Base-by-base conservation (phyloP, 352 stramenopile species). In the Phytophthora cryptogea region DNA sequence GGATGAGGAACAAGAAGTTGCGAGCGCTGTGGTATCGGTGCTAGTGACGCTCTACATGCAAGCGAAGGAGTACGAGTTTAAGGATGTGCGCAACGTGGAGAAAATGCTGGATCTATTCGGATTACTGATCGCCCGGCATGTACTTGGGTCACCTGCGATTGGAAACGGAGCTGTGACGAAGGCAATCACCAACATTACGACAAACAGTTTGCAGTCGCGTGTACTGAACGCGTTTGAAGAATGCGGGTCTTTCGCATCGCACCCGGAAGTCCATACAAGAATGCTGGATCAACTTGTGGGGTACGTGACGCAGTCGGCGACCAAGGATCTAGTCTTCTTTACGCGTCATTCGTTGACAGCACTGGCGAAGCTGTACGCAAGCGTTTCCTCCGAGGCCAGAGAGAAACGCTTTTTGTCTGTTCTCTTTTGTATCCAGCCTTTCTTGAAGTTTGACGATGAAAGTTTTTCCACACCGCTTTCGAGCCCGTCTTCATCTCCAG, bases 221-320 rank as follows among this genome's bases (percentile, higher is more conserved):
- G 83, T 95, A 11, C 67, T 95, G 9, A 93, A 95, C 28, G 83
- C 80, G 3, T 95, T 91, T 36, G 86, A 95, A 68, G 86, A 92
- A 31, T 95, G 84, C 44, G 71, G 63, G 0, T 93, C 79, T 23
- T 95, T 92, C 46, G 70, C 49, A 6, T 65, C 71, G 0, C 80
- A 92, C 17, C 82, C 80, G 0, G 44, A 75, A 32, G 74, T 95
- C 10, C 86, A 95, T 49, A 66, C 73, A 2, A 86, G 81, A 53
- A 64, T 76, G 28, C 32, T 95, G n/a, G 79, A 86, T 42, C 86
- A 95, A 28, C 62, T 93, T 8, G 73, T 90, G 20, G 57, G 46
- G 20, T 95, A 90, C 30, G 79, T 95, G 11, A 64, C 43, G 0
- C 42, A 72, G 23, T 83, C 86, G 5, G 62, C 62, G 2, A 53